Conservation (phyloP, 116 monocot genomes). For the Posidonia oceanica region DNA sequence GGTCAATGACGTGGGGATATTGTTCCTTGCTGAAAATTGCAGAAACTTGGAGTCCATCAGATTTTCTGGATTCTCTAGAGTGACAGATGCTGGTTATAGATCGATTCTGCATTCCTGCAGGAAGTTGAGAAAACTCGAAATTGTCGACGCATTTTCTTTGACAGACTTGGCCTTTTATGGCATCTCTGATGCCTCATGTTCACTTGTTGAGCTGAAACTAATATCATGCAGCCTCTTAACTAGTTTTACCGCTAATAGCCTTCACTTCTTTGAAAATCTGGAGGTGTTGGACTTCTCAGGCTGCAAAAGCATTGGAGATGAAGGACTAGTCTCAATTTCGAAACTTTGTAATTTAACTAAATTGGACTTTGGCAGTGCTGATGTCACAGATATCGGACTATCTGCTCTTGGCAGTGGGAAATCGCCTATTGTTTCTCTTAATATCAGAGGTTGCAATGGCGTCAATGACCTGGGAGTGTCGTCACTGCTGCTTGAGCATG, state of each 20-base stretch:
- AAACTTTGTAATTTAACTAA: slow-evolving; percentile 46
- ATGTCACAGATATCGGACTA: slow-evolving; percentile 57
- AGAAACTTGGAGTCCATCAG: slow-evolving; percentile 51
- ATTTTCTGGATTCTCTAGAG: slow-evolving; percentile 73
- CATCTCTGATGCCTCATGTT: slow-evolving; percentile 20
- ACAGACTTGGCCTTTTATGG: slow-evolving; percentile 77
- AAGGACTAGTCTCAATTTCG: slow-evolving; percentile 47
- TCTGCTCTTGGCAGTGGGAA: slow-evolving; percentile 34
- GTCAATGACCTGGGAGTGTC: slow-evolving; percentile 46
- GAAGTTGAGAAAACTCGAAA: slow-evolving; percentile 51
- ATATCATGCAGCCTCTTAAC: slow-evolving; percentile 65
- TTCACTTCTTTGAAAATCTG: slow-evolving; percentile 43
- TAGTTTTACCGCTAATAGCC: slow-evolving; percentile 34
- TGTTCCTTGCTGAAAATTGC: slow-evolving; percentile 54
- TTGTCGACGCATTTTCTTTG: slow-evolving; percentile 42
- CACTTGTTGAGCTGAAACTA: slow-evolving; percentile 50
- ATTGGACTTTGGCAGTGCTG: slow-evolving; percentile 57
- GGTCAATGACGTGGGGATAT: slow-evolving; percentile 66
- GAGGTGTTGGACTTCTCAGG: slow-evolving; percentile 54
- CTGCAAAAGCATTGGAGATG: slow-evolving; percentile 67
- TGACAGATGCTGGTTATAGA: slow-evolving; percentile 81
- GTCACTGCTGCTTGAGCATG: slow-evolving; percentile 27
- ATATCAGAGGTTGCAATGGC: slow-evolving; percentile 57
- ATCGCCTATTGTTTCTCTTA: slow-evolving; percentile 45
- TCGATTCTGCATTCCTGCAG: slow-evolving; percentile 57